phyloP scores from a whole-genome alignment of 176 grass and related monocot species.

The Oryza nivara region DNA sequence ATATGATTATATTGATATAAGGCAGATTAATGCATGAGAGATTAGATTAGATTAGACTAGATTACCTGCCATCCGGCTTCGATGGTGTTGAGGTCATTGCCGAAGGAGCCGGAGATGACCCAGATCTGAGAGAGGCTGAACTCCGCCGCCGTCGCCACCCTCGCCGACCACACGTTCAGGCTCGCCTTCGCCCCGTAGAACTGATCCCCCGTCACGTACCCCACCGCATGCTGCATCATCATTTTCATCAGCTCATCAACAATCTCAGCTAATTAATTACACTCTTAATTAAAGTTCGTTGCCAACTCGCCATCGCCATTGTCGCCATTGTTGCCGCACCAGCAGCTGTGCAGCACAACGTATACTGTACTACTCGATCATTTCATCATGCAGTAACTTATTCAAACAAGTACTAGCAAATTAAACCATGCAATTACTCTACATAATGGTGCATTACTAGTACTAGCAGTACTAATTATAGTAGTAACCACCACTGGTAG shows the following conservation, averaged over 20 bases:
- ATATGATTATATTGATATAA: no score
- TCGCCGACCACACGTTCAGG: constrained; percentile 87
- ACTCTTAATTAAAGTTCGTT: background rate
- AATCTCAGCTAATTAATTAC: background rate
- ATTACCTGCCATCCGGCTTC: constrained; percentile 98
- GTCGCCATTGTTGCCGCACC: background rate
- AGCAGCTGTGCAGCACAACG: no score
- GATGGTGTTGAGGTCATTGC: constrained; percentile 99
- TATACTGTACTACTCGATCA: background rate
- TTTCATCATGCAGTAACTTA: background rate
- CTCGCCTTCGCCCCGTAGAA: constrained; percentile 96
- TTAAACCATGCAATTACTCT: constrained; percentile 25
- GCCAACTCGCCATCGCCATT: background rate
- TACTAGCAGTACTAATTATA: background rate
- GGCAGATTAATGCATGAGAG: background rate
- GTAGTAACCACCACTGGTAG: background rate
- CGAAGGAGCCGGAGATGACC: constrained; percentile 97
- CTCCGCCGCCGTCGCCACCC: constrained; percentile 66
- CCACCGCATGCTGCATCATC: constrained; percentile 82
- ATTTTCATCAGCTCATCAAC: background rate
- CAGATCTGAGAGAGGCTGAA: constrained; percentile 99
- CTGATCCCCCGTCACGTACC: constrained; percentile 81
- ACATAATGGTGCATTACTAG: background rate
- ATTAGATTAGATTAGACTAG: no score
- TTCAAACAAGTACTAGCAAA: background rate